phyloP scores from a whole-genome alignment of 2,329 filamentous ascomycete species.

The Cladobotryum protrusum region DNA sequence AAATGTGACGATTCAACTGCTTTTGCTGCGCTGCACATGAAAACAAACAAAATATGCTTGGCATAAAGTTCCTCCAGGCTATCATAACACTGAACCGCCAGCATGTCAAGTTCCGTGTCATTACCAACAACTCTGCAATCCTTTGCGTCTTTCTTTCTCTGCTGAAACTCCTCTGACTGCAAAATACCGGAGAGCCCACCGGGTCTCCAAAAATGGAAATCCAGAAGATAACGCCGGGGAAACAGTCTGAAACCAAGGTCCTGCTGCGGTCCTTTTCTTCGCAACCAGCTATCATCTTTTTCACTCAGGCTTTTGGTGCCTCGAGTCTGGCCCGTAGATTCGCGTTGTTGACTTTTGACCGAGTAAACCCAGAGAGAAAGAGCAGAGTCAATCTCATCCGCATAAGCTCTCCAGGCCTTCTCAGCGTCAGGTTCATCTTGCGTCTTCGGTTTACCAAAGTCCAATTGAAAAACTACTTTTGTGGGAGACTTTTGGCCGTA shows the following conservation, averaged over 20 bases:
- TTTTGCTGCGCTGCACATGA: slow-evolving; percentile 22
- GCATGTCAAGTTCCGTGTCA: neutral
- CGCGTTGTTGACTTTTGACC: slow-evolving; percentile 7
- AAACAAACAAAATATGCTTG: slow-evolving; percentile 23
- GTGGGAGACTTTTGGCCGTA: slow-evolving; percentile 3
- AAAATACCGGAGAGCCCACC: neutral
- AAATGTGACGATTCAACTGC: slow-evolving; percentile 2
- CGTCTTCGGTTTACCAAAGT: neutral
- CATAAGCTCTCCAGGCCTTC: slow-evolving; percentile 15
- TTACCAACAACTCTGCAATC: neutral
- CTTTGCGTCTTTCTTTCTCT: neutral
- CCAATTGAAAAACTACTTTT: neutral
- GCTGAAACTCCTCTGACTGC: no score
- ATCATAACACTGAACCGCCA: slow-evolving; percentile 11
- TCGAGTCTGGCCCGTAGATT: neutral
- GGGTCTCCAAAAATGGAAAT: slow-evolving; percentile 2
- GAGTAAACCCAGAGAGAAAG: slow-evolving; percentile 26
- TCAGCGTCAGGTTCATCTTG: neutral
- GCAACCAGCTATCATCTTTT: no score
- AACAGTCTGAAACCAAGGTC: neutral
- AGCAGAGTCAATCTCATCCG: slow-evolving; percentile 21
- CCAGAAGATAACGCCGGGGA: neutral
- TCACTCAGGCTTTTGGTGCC: neutral
- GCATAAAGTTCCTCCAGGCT: slow-evolving; percentile 15
- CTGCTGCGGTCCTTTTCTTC: neutral